Conservation (phyloP, 75 land plant species). For the Sequoiadendron giganteum region DNA sequence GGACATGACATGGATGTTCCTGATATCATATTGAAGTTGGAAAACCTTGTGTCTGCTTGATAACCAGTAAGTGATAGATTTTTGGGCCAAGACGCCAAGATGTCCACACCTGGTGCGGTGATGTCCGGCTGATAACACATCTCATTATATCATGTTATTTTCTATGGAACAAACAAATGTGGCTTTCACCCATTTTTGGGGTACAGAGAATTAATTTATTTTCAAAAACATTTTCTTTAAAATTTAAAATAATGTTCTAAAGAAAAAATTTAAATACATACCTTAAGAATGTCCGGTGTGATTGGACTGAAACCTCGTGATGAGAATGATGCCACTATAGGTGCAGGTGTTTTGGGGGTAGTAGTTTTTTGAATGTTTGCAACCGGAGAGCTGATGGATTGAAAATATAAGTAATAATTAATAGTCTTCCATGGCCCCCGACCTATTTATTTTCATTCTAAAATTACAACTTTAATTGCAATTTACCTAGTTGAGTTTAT, state of each 20-base stretch:
- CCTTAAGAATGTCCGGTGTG: slow-evolving; percentile 41
- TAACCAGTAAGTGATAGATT: slow-evolving; percentile 20
- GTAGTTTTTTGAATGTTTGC: slow-evolving; percentile 1
- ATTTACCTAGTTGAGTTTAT: slow-evolving; percentile 30
- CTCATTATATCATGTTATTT: background rate
- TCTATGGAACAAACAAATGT: no score
- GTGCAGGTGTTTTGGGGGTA: slow-evolving; percentile 21
- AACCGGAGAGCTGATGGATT: background rate
- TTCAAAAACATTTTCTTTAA: no score
- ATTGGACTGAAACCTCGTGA: slow-evolving; percentile 53
- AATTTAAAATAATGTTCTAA: no score
- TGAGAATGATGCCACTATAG: slow-evolving; percentile 58
- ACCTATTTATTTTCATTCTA: no score
- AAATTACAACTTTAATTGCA: no score
- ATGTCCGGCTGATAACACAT: slow-evolving; percentile 49
- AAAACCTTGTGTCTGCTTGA: slow-evolving; percentile 12
- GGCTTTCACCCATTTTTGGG: no score
- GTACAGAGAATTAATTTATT: no score
- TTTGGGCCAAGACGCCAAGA: slow-evolving; percentile 43
- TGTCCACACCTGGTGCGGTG: slow-evolving; percentile 59
- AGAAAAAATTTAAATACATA: background rate
- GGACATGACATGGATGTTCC: slow-evolving; percentile 70
- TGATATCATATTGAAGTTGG: slow-evolving; percentile 28
- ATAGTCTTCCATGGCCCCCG: no score
- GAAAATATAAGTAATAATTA: background rate